These are phyloP conservation scores for Acacia concinna DNA, from an alignment of 331 rosid genomes.

Conservation along the genomic window DNA sequence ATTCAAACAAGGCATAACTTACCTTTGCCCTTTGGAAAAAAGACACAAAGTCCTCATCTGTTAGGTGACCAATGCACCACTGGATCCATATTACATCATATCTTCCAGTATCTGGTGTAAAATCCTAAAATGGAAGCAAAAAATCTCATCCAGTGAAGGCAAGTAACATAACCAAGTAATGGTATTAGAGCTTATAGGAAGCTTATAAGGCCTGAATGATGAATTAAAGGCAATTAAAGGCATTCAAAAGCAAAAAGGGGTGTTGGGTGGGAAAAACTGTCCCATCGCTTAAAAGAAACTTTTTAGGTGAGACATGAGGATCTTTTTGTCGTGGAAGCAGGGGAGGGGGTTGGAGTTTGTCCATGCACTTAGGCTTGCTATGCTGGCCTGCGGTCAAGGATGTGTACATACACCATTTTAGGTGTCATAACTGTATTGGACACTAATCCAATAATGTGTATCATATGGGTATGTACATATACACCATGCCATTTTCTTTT, in stretches of 20 bases:
- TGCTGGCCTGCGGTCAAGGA: background rate
- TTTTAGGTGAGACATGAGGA: background rate
- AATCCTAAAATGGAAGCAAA: conserved; percentile 54
- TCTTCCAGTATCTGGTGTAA: conserved; percentile 81
- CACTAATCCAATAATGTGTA: background rate
- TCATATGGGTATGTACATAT: background rate
- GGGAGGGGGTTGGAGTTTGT: background rate
- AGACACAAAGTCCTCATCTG: conserved; percentile 85
- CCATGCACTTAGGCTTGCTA: background rate
- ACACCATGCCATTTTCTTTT: background rate
- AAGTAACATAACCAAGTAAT: background rate
- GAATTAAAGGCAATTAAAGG: background rate
- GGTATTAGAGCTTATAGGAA: background rate
- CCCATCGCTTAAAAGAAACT: background rate
- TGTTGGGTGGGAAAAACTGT: background rate
- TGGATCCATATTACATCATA: conserved; percentile 97
- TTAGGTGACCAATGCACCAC: conserved; percentile 96
- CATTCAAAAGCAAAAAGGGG: background rate
- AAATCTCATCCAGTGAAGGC: conserved; percentile 30
- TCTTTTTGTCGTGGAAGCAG: background rate
- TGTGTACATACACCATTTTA: background rate
- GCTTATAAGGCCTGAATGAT: background rate
- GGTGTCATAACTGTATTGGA: background rate
- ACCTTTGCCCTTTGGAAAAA: conserved; percentile 92
- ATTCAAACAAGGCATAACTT: conserved; percentile 23